Conservation (phyloP, 73 alveolate species). For the Paramecium octaurelia region DNA sequence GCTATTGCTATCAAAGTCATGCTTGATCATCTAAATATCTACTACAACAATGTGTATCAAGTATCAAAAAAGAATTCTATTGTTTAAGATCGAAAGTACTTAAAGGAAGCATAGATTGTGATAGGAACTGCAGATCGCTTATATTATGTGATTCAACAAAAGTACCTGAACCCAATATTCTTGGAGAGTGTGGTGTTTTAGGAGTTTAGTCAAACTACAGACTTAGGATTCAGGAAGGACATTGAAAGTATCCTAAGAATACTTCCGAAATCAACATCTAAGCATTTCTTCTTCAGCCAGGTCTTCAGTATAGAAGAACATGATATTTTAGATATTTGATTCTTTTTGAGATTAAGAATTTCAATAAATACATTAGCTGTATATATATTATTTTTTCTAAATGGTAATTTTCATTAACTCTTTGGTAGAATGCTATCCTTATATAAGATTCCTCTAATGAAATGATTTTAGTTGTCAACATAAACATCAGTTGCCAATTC, state of each 20-base stretch:
- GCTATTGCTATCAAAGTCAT: background rate
- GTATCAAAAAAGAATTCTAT: conserved; percentile 16
- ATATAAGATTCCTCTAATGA: conserved; percentile 48
- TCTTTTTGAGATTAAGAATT: background rate
- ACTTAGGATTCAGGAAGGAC: background rate
- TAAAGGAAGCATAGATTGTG: conserved; percentile 12
- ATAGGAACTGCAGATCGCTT: conserved; percentile 38
- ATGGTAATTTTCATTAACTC: background rate
- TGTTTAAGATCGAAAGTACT: background rate
- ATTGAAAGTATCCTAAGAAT: background rate
- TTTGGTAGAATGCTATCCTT: conserved; percentile 40
- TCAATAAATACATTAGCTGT: background rate
- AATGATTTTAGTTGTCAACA: conserved; percentile 57
- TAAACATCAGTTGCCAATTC: conserved; percentile 73
- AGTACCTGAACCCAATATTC: background rate
- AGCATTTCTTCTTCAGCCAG: background rate
- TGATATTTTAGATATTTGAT: background rate
- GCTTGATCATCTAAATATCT: conserved; percentile 46
- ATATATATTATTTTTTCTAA: background rate
- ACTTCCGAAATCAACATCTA: background rate
- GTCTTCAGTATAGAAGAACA: background rate
- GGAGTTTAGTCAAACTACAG: background rate
- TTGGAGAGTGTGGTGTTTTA: conserved; percentile 25
- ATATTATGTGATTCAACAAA: background rate
- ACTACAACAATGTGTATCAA: background rate